These are phyloP conservation scores for Aspergillus cavernicola DNA, from an alignment of 495 filamentous ascomycete species.

Conservation along the genomic window DNA sequence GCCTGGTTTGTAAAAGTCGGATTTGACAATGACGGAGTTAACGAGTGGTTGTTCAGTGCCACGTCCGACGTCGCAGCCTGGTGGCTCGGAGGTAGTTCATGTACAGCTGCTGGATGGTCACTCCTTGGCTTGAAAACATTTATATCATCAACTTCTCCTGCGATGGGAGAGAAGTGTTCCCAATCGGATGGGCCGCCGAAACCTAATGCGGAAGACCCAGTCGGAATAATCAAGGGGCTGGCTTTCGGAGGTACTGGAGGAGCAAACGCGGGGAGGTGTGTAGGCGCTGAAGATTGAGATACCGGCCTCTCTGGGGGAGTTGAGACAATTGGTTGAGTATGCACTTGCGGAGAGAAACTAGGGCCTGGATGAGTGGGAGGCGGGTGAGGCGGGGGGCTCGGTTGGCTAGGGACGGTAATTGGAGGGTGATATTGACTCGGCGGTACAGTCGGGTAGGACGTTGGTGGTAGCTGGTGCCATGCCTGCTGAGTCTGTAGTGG, in stretches of 20 bases:
- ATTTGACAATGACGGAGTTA: constrained; percentile 2
- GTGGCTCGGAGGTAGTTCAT: constrained; percentile 10
- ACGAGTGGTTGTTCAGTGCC: neutral
- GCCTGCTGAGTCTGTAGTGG: constrained; percentile 22
- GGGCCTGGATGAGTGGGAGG: neutral
- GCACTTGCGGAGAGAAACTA: constrained; percentile 1
- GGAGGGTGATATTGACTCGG: constrained; percentile 12
- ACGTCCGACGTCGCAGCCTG: neutral
- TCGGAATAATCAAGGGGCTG: constrained; percentile 15
- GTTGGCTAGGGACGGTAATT: neutral
- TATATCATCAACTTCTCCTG: constrained; percentile 33
- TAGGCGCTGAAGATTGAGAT: constrained; percentile 18
- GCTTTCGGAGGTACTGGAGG: constrained; percentile 25
- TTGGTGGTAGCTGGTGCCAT: constrained; percentile 19
- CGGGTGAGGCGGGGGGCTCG: neutral
- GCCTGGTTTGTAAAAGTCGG: neutral
- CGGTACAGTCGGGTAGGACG: constrained; percentile 10
- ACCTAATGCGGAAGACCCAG: constrained; percentile 45
- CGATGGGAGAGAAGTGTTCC: constrained; percentile 49
- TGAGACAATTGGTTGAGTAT: neutral
- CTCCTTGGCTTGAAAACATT: constrained; percentile 24
- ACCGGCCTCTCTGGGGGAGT: neutral
- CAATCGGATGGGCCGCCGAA: constrained; percentile 56
- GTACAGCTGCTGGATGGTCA: constrained; percentile 11
- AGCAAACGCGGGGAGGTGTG: constrained; percentile 9